Percentiles rank a stretch among this genome's conserved stretches.
These are phyloP conservation scores for Microstegium vimineum DNA, from an alignment of 176 grass and related monocot genomes.

Conservation along the genomic window DNA sequence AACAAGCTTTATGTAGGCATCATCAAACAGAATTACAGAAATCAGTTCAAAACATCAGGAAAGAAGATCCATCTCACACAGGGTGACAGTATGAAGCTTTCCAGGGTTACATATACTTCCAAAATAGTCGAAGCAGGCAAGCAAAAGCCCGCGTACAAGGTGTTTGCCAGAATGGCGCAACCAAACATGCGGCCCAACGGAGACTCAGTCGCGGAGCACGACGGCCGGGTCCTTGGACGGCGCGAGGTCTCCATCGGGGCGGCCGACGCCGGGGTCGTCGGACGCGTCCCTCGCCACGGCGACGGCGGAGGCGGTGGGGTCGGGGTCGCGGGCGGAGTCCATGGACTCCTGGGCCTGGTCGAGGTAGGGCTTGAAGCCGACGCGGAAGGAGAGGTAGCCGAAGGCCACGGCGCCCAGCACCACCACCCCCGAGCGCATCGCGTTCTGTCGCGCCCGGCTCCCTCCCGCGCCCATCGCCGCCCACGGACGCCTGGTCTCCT, in stretches of 20 bases:
- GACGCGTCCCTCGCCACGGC: neutral
- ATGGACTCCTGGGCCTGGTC: slow-evolving; percentile 64
- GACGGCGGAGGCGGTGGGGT: neutral
- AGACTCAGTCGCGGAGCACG: slow-evolving; percentile 41
- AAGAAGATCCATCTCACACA: neutral
- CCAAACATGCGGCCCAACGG: neutral
- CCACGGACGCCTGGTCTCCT: neutral
- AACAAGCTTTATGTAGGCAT: neutral
- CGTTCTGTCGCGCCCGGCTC: slow-evolving; percentile 52
- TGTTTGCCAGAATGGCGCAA: slow-evolving; percentile 27
- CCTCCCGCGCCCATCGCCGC: slow-evolving; percentile 32
- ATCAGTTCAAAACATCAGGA: neutral
- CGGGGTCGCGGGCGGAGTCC: slow-evolving; percentile 8
- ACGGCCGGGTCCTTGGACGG: slow-evolving; percentile 35
- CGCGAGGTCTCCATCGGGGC: neutral
- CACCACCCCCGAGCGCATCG: slow-evolving; percentile 74
- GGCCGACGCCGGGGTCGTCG: neutral
- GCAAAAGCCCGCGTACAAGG: neutral
- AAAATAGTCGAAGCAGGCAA: neutral
- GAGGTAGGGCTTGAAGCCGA: slow-evolving; percentile 89
- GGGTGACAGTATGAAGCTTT: neutral
- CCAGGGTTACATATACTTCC: too few relatives aligned
- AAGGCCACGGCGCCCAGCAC: slow-evolving; percentile 70
- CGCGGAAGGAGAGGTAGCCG: slow-evolving; percentile 76
- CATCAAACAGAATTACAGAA: too few relatives aligned